These are phyloP conservation scores for Rutidosis leptorrhynchoides DNA, from an alignment of 129 eudicot species.

Conservation along the genomic window DNA sequence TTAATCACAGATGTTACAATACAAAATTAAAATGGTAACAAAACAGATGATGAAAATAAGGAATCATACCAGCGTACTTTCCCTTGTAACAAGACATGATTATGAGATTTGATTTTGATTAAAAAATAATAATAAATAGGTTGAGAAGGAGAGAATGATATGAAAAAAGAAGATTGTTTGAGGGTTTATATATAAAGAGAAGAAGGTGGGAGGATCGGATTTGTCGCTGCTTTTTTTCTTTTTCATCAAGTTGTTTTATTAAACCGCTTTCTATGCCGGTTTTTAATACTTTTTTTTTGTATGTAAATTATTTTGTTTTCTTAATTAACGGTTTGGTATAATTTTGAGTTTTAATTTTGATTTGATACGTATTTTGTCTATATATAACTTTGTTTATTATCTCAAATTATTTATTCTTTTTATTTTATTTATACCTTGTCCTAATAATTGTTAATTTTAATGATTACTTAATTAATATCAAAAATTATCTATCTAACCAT, in stretches of 20 bases:
- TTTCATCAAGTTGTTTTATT: constrained; percentile 3
- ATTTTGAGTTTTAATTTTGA: too few relatives aligned
- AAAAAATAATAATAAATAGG: not conserved
- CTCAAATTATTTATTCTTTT: too few relatives aligned
- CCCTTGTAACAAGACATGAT: constrained; percentile 49
- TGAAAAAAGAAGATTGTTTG: not conserved
- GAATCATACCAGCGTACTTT: constrained; percentile 44
- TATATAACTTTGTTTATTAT: too few relatives aligned
- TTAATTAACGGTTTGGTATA: too few relatives aligned
- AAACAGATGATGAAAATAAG: not conserved
- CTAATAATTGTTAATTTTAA: too few relatives aligned
- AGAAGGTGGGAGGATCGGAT: constrained; percentile 11
- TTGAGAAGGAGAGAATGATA: not conserved
- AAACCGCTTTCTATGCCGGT: constrained; percentile 20
- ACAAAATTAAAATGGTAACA: not conserved
- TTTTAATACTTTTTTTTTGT: constrained; percentile 9
- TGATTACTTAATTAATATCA: too few relatives aligned
- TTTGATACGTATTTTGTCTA: too few relatives aligned
- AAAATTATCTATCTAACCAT: too few relatives aligned
- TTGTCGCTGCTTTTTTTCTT: not conserved
- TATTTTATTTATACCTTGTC: too few relatives aligned
- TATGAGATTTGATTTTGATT: not conserved
- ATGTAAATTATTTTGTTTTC: constrained; percentile 4
- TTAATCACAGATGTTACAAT: not conserved
- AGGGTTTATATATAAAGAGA: constrained; percentile 28